Evolutionary conservation across 202 grass and related monocot species (phyloP), one percentile per base, ranked within the genome.

Genomic region (Schoenoplectus tabernaemontani): DNA sequence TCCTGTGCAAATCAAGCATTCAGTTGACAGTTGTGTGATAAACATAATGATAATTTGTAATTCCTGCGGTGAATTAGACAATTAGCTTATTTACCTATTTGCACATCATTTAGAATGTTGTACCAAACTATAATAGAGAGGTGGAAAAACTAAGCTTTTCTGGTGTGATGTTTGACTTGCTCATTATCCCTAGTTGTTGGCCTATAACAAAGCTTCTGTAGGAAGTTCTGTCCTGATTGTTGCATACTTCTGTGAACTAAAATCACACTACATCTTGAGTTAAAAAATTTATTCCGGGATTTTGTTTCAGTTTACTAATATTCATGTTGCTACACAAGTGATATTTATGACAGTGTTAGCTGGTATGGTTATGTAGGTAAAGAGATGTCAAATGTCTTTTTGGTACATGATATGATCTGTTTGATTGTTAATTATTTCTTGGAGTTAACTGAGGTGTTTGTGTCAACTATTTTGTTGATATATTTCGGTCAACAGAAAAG

Each of bases 401-500:
- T 48, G 67, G 42, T 71, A 47, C 19, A 9, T 23, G 19, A n/a
- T 24, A 11, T 5, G 4, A 70, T n/a, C n/a, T n/a, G n/a, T n/a
- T n/a, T 70, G 19, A 70, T 70, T 46, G 7, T 26, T 23, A 34
- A 41, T 12, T 44, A 69, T 11, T 70, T 73, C 23, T 50, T 73
- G 13, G 17, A n/a, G 5, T 50, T 30, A 44, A 1, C 51, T 50
- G 10, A 47, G 13, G 22, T 28, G 6, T 51, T 24, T 51, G 6
- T 50, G 68, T 73, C 28, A 70, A 32, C 13, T 1, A 54, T 17
- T 75, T 54, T 54, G 47, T 36, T 75, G 28, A 36, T 75, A 30
- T 32, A 33, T 67, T 75, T n/a, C n/a, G 73, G 82, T 32, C 81
- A 59, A 23, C 86, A 89, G 92, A 87, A 79, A 93, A 86, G 54